Evolutionary conservation across 345 rosid genomes (phyloP).

Genomic region (Citrus medica): DNA sequence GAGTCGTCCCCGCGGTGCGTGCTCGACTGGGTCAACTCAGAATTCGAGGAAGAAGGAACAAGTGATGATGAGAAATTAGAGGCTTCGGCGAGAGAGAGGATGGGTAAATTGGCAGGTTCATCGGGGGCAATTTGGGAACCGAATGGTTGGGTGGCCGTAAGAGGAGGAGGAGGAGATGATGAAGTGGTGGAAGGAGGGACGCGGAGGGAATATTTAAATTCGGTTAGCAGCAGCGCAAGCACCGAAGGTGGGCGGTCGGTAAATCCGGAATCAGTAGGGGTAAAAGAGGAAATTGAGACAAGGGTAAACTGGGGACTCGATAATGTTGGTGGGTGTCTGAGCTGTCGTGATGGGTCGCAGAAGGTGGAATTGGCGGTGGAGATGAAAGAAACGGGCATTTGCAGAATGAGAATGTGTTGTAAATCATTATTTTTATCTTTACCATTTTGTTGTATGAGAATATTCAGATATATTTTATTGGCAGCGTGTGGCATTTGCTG

Average conservation of each 20-base stretch:
- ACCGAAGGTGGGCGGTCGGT: constrained; percentile 18
- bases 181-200: constrained; percentile 13
- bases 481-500: neutral
- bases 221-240: neutral
- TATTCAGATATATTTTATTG: constrained; percentile 20
- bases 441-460: constrained; percentile 9
- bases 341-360: constrained; percentile 19
- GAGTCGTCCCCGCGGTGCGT: constrained; percentile 78
- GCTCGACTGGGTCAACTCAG: constrained; percentile 50
- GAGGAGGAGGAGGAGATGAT: constrained; percentile 21
- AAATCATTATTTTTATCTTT: constrained; percentile 5
- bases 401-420: constrained; percentile 7
- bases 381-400: constrained; percentile 4
- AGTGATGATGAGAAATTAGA: constrained; percentile 1
- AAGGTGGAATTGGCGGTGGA: constrained; percentile 18
- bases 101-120: constrained; percentile 21
- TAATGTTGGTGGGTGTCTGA: constrained; percentile 1
- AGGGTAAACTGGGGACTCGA: constrained; percentile 10
- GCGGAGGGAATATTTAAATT: constrained; percentile 21
- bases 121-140: constrained; percentile 54
- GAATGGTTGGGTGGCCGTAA: constrained; percentile 50
- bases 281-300: neutral
- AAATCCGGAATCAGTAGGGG: constrained; percentile 1
- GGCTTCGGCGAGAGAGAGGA: constrained; percentile 19
- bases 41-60: constrained; percentile 29